A percentile compares a stretch with the other conserved stretches of the same genome.
Conservation (phyloP, 148 eudicot genomes). For the Rhododendron ovatum region DNA sequence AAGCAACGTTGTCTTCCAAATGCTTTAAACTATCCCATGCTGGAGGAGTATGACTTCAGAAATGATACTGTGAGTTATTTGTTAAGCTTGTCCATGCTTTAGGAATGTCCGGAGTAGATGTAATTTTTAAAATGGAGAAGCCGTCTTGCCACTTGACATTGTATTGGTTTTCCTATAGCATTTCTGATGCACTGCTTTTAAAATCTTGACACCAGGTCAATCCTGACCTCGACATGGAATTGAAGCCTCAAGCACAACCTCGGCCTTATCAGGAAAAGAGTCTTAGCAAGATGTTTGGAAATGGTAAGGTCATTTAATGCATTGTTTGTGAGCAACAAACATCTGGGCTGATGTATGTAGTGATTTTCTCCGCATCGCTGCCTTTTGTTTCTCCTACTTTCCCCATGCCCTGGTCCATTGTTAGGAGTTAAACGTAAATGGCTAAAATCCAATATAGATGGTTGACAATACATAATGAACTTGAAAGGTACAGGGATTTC, state of each 20-base stretch:
- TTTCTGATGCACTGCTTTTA: not conserved
- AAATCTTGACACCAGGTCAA: slow-evolving; percentile 48
- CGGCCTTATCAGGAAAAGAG: slow-evolving; percentile 98
- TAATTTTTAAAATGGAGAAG: not conserved
- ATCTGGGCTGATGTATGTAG: not conserved
- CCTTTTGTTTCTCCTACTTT: not conserved
- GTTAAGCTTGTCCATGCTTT: not conserved
- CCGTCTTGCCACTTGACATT: not conserved
- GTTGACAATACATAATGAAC: not conserved
- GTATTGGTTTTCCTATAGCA: not conserved
- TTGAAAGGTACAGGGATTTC: not conserved
- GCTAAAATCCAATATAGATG: not conserved
- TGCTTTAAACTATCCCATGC: slow-evolving; percentile 95
- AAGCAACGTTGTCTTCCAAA: slow-evolving; percentile 94
- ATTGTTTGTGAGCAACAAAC: not conserved
- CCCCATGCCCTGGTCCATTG: not conserved
- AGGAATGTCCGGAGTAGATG: not conserved
- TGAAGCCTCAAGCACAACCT: slow-evolving; percentile 97
- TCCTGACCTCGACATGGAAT: slow-evolving; percentile 96
- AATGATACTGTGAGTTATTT: slow-evolving; percentile 78
- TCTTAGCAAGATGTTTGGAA: slow-evolving; percentile 99
- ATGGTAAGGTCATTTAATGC: slow-evolving; percentile 41
- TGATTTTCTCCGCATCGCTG: not conserved
- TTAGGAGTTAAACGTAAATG: not conserved
- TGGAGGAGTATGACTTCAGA: slow-evolving; percentile 96